These are phyloP conservation scores for Leccinum pachyderme DNA, from an alignment of 1,284 basidiomycete genomes.

Conservation along the genomic window DNA sequence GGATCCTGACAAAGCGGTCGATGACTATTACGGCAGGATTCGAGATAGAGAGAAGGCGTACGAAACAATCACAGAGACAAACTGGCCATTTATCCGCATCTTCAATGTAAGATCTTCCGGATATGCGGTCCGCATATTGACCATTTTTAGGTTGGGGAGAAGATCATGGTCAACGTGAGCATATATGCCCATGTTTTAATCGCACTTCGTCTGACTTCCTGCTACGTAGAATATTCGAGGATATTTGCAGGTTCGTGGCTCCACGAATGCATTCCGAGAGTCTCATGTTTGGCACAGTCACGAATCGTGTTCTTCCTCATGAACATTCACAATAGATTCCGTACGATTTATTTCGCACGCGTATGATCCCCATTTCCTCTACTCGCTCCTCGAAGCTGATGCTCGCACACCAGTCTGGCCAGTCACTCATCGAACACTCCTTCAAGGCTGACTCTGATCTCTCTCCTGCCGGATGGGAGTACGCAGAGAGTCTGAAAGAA, in stretches of 20 bases:
- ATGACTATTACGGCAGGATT: slow-evolving; percentile 92
- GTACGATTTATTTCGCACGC: slow-evolving; percentile 91
- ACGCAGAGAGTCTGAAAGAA: slow-evolving; percentile 83
- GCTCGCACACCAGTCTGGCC: slow-evolving; percentile 60
- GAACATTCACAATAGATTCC: slow-evolving; percentile 93
- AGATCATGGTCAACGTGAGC: slow-evolving; percentile 86
- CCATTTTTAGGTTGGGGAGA: slow-evolving; percentile 75
- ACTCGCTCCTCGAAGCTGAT: slow-evolving; percentile 2
- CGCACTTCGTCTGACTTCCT: slow-evolving; percentile 1
- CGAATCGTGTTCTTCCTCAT: slow-evolving; percentile 95
- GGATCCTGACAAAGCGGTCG: slow-evolving; percentile 88
- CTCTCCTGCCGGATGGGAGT: slow-evolving; percentile 93
- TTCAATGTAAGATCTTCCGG: slow-evolving; percentile 67
- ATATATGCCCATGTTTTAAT: slow-evolving; percentile 5
- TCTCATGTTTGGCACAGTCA: slow-evolving; percentile 50
- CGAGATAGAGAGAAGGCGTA: slow-evolving; percentile 85
- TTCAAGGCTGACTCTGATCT: slow-evolving; percentile 99
- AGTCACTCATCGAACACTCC: slow-evolving; percentile 96
- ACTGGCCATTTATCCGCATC: slow-evolving; percentile 94
- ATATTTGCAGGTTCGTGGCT: slow-evolving; percentile 64
- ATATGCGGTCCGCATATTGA: slow-evolving; percentile 2
- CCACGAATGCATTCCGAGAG: neutral
- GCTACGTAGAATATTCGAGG: slow-evolving; percentile 76
- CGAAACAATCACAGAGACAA: slow-evolving; percentile 82
- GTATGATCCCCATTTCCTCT: slow-evolving; percentile 44